phyloP scores from a whole-genome alignment of 2,329 filamentous ascomycete genomes.

The Claviceps pusilla region DNA sequence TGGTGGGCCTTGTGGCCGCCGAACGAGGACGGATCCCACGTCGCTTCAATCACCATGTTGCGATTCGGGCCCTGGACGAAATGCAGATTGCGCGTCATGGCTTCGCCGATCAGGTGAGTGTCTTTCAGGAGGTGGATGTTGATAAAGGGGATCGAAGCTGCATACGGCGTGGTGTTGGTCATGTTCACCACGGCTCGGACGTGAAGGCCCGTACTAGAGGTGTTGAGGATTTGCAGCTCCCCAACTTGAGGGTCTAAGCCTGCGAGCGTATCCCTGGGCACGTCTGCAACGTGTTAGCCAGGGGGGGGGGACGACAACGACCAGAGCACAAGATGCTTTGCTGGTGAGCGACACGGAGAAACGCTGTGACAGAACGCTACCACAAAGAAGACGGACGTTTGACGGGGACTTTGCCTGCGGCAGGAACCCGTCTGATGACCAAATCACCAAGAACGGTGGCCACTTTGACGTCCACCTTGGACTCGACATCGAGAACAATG shows the following conservation, averaged over 20 bases:
- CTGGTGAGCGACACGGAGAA: conserved; percentile 7
- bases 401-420: conserved; percentile 71
- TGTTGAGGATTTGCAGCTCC: conserved; percentile 57
- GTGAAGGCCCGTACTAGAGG: conserved; percentile 53
- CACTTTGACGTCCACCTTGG: conserved; percentile 69
- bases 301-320: neutral
- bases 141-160: conserved; percentile 64
- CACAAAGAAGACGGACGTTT: conserved; percentile 62
- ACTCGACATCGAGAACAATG: conserved; percentile 60
- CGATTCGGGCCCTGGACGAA: conserved; percentile 58
- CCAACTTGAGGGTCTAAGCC: conserved; percentile 48
- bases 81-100: conserved; percentile 47
- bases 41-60: conserved; percentile 49
- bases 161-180: conserved; percentile 81
- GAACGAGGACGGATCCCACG: conserved; percentile 54
- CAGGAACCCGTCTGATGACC: conserved; percentile 69
- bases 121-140: conserved; percentile 66
- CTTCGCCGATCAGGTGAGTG: conserved; percentile 59
- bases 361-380: conserved; percentile 10
- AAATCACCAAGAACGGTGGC: conserved; percentile 69
- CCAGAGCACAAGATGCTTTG: conserved; percentile 4
- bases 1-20: conserved; percentile 46
- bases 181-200: conserved; percentile 63
- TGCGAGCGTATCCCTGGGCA: conserved; percentile 37
- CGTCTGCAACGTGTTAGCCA: conserved; percentile 34